Evolutionary conservation across 2,329 filamentous ascomycete species (phyloP).

Genomic region (Penicillium sp.): DNA sequence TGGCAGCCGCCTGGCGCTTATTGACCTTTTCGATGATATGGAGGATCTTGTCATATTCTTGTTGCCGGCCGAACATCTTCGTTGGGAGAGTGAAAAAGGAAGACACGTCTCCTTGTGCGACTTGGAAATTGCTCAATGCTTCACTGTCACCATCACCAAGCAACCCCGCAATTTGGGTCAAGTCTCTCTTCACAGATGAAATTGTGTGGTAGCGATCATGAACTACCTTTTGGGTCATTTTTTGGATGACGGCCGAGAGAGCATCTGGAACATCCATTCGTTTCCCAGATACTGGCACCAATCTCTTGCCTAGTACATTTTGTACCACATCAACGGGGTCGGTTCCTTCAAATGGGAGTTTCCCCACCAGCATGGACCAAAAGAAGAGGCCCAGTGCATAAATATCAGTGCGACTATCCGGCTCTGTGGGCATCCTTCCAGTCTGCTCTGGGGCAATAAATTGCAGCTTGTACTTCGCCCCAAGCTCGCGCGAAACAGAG

Average conservation of each 20-base stretch:
- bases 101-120: constrained; percentile 82
- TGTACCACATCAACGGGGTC: constrained; percentile 89
- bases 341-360: constrained; percentile 74
- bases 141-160: constrained; percentile 72
- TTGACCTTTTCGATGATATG: constrained; percentile 75
- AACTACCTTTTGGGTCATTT: constrained; percentile 87
- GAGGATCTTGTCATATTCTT: constrained; percentile 69
- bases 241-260: constrained; percentile 79
- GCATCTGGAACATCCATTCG: constrained; percentile 82
- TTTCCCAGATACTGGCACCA: constrained; percentile 73
- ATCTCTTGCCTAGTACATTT: constrained; percentile 75
- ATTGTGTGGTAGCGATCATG: constrained; percentile 86
- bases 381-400: constrained; percentile 89
- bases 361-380: constrained; percentile 79
- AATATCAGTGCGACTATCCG: constrained; percentile 88
- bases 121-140: constrained; percentile 69
- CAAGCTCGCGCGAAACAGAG: constrained; percentile 74
- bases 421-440: constrained; percentile 86
- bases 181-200: constrained; percentile 79
- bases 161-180: constrained; percentile 71
- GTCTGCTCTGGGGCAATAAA: constrained; percentile 96
- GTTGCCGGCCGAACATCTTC: constrained; percentile 74
- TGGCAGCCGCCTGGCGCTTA: constrained; percentile 56
- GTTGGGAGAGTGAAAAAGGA: constrained; percentile 87
- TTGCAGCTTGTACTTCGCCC: constrained; percentile 83